Evolutionary conservation across 2,329 filamentous ascomycete genomes (phyloP).

Genomic region (Davidsoniella neocaledoniae): DNA sequence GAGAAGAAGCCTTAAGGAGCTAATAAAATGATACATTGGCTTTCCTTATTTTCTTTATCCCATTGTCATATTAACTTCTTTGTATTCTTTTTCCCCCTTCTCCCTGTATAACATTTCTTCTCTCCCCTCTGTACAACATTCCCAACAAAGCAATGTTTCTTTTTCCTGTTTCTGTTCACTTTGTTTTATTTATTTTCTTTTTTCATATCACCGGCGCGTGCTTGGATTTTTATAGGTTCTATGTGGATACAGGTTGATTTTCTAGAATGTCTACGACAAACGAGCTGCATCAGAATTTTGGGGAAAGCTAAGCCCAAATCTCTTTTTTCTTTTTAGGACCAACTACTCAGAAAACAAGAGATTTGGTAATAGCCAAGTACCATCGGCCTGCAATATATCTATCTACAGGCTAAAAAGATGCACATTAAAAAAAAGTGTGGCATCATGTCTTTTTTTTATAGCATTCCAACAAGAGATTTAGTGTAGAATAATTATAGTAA

Average conservation of each 20-base stretch:
- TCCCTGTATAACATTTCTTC: neutral
- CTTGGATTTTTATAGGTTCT: neutral
- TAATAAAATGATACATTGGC: neutral
- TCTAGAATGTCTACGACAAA: neutral
- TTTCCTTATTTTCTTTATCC: constrained; percentile 8
- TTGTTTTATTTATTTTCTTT: neutral
- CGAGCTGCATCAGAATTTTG: neutral
- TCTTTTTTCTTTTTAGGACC: no score
- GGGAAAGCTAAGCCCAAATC: no score
- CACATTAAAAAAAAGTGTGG: neutral
- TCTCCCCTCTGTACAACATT: constrained; percentile 9
- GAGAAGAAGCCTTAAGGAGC: constrained; percentile 47
- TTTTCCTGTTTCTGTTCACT: neutral
- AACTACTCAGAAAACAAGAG: no score
- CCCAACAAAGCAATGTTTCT: constrained; percentile 2
- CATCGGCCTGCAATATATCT: no score
- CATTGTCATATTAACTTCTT: constrained; percentile 12
- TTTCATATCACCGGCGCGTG: neutral
- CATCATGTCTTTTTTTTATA: neutral
- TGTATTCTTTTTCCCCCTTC: neutral
- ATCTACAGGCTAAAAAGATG: constrained; percentile 18
- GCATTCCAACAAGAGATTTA: neutral
- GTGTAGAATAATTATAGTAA: no score
- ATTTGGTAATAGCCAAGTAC: no score
- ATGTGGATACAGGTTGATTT: no score